Conservation (phyloP, 164 flowering plant species). For the Stephania japonica region DNA sequence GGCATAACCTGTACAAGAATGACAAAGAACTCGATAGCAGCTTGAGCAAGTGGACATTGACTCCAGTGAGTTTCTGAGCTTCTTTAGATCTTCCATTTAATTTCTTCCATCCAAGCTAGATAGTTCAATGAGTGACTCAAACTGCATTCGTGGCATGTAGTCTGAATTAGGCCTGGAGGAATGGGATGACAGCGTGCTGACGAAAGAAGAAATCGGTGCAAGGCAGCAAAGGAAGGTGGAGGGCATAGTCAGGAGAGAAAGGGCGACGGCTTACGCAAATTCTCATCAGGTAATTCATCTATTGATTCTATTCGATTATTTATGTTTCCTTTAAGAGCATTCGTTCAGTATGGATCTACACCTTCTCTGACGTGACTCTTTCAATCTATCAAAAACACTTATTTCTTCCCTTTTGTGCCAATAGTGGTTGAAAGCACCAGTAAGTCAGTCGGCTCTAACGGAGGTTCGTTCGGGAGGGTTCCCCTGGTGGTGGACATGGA, state of each 20-base stretch:
- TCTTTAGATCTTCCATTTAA: background rate
- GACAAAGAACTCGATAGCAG: slow-evolving; percentile 54
- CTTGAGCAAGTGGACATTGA: slow-evolving; percentile 44
- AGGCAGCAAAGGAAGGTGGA: slow-evolving; percentile 72
- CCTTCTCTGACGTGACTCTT: background rate
- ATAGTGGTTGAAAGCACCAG: slow-evolving; percentile 52
- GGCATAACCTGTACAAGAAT: slow-evolving; percentile 38
- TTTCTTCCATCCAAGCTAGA: background rate
- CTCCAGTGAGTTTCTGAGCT: slow-evolving; percentile 30
- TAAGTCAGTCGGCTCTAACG: slow-evolving; percentile 32
- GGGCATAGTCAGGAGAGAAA: slow-evolving; percentile 75
- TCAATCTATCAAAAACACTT: no score
- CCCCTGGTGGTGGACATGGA: slow-evolving; percentile 97
- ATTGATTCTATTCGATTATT: background rate
- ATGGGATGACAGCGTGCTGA: slow-evolving; percentile 87
- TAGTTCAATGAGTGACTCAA: background rate
- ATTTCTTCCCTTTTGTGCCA: slow-evolving; percentile 1
- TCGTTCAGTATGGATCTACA: background rate
- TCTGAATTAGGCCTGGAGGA: slow-evolving; percentile 55
- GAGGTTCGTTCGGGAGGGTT: slow-evolving; percentile 53
- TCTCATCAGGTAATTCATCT: slow-evolving; percentile 60
- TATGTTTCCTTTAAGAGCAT: background rate
- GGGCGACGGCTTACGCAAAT: slow-evolving; percentile 84
- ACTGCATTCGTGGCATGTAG: slow-evolving; percentile 21
- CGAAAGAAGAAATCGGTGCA: slow-evolving; percentile 75